Base-by-base conservation (phyloP, 1,284 basidiomycete genomes). In the Wallemia hederae region DNA sequence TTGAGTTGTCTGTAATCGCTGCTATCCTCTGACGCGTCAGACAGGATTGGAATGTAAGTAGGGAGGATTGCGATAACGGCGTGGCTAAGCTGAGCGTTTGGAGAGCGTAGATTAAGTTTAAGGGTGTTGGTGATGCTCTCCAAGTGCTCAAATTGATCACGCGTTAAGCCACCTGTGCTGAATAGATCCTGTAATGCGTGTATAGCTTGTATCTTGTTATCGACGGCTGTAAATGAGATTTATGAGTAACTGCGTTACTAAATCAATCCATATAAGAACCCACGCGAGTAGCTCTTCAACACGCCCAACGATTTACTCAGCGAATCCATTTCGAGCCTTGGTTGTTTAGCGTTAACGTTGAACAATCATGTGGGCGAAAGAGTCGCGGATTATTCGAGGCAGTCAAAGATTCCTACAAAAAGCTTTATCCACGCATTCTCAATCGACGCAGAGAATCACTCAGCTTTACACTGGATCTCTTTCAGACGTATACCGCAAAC, bases 121-220 rank as follows among this genome's bases (percentile, higher is more conserved):
- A 91, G 75, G 39, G 76, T 73, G 61, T 72, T 72, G 63, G 85
- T 75, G 67, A 86, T 73, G 34, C 73, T 72, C 65, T 87, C 85
- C 24, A 79, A 68, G 67, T 85, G 83, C 57, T 74, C 68, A 61
- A 86, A 76, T 83, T 85, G 65, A 5, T 49, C 39, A 15, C 3
- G 5, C 3, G 19, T 49, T n/a, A 33, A 33, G 19, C 19, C 39
- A n/a, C n/a, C 3, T 7, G 49, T n/a, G n/a, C n/a, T 17, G 66
- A 85, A 81, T 69, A 80, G 77, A 58, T 73, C 74, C 69, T 85
- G 80, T 33, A 86, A 73, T 71, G 83, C 85, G 62, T 77, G 74
- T 63, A 86, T 74, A 58, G 81, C 83, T 69, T 86, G 83, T 55
- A 85, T 76, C 72, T 80, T 84, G 63, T 77, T 75, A 71, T 86